A percentile compares a stretch with the other conserved stretches of the same genome.
Conservation (phyloP, 106 monocot species). For the Iris macrosiphon region DNA sequence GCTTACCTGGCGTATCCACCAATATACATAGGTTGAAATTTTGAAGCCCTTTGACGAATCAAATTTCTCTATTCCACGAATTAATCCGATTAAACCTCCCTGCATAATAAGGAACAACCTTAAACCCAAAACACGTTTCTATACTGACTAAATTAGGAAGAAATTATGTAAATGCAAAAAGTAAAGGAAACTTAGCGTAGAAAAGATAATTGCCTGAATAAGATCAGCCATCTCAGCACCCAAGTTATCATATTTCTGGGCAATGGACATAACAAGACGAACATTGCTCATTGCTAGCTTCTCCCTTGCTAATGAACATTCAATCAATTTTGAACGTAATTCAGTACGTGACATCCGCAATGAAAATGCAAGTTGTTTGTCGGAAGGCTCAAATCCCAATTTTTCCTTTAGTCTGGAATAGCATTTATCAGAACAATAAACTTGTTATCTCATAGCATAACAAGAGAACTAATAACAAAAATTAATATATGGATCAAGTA, state of each 20-base stretch:
- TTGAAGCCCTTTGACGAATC: slow-evolving; percentile 89
- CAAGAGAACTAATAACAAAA: background rate
- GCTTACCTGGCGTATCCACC: slow-evolving; percentile 97
- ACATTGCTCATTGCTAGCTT: slow-evolving; percentile 79
- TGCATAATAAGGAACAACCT: slow-evolving; percentile 13
- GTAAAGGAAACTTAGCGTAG: background rate
- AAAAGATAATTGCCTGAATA: slow-evolving; percentile 53
- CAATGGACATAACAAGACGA: slow-evolving; percentile 92
- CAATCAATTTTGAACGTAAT: slow-evolving; percentile 50
- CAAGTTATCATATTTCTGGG: slow-evolving; percentile 90
- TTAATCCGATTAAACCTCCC: slow-evolving; percentile 89
- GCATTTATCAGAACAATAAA: background rate
- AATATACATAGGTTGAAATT: slow-evolving; percentile 98
- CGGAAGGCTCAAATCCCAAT: slow-evolving; percentile 72
- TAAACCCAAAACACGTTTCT: background rate
- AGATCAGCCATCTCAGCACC: slow-evolving; percentile 92
- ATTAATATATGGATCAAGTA: background rate
- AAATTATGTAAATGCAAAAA: background rate
- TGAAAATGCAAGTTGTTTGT: slow-evolving; percentile 66
- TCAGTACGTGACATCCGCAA: slow-evolving; percentile 54
- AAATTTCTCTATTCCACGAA: slow-evolving; percentile 96
- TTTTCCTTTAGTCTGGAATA: slow-evolving; percentile 64
- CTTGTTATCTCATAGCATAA: background rate
- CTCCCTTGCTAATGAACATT: slow-evolving; percentile 87
- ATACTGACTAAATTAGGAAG: too few species aligned